These are phyloP conservation scores for Dacryopinax primogenitus DNA, from an alignment of 768 basidiomycete genomes.

Conservation along the genomic window DNA sequence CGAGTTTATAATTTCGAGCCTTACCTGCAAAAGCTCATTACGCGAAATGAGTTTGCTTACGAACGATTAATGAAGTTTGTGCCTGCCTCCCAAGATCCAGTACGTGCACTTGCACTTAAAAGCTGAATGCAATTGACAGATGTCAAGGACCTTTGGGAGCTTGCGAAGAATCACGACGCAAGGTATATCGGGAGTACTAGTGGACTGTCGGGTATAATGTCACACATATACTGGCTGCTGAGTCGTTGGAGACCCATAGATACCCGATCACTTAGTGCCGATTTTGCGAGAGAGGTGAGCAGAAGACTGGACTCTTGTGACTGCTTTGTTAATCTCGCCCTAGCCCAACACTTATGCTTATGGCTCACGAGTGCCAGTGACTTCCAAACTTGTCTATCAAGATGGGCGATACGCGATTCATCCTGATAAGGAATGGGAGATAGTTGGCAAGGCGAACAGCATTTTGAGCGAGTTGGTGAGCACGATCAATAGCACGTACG, in stretches of 20 bases:
- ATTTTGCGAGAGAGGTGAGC: slow-evolving; percentile 48
- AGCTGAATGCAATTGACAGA: background rate
- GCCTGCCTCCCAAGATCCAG: slow-evolving; percentile 64
- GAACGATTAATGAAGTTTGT: slow-evolving; percentile 61
- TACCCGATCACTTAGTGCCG: slow-evolving; percentile 43
- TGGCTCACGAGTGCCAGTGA: slow-evolving; percentile 64
- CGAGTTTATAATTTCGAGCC: slow-evolving; percentile 74
- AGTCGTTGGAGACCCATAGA: slow-evolving; percentile 60
- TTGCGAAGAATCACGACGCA: slow-evolving; percentile 47
- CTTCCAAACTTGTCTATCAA: slow-evolving; percentile 50
- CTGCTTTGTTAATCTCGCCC: background rate
- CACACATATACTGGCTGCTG: slow-evolving; percentile 78
- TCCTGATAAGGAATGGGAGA: slow-evolving; percentile 29
- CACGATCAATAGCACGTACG: background rate
- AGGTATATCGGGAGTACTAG: slow-evolving; percentile 80
- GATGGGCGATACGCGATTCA: slow-evolving; percentile 47
- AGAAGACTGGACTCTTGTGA: background rate
- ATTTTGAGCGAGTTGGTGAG: slow-evolving; percentile 26
- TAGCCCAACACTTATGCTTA: slow-evolving; percentile 57
- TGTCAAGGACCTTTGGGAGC: slow-evolving; percentile 45
- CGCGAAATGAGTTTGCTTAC: slow-evolving; percentile 73
- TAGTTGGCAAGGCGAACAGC: slow-evolving; percentile 9
- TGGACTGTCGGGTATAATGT: slow-evolving; percentile 67
- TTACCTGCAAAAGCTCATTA: slow-evolving; percentile 57
- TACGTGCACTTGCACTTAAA: slow-evolving; percentile 24